Evolutionary conservation across 2,329 filamentous ascomycete genomes (phyloP), one percentile per base, ranked within the genome.

Genomic region (Cladorrhinum sp.): DNA sequence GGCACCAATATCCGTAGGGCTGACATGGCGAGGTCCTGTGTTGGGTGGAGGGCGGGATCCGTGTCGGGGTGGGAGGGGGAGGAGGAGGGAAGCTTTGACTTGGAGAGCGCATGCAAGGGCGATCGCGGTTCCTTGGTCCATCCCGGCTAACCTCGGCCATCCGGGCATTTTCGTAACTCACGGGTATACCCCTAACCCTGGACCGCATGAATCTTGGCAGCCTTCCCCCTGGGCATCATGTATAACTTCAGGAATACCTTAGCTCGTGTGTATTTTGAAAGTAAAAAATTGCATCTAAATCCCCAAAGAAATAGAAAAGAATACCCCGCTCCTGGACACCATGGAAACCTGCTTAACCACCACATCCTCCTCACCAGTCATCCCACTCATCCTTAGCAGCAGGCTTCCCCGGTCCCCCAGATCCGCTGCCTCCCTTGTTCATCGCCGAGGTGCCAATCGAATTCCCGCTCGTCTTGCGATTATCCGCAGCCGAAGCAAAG

Each of bases 1-100:
- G 90, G 90, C 2, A 93, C 89, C 64, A 93, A 82, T 75, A 93
- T 92, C 74, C 89, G 82, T 69, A 92, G 77, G 59, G 83, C 80
- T 70, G 85, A 86, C 85, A 87, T 87, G 65, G 67, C 71, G 67
- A 67, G 57, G 68, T 67, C 64, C 66, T 69, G 69, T 67, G 66
- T 68, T 52, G 46, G 53, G 57, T 62, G 64, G 65, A 69, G 67
- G 65, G 18, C 42, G 62, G 57, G 62, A 60, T 57, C 57, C 12
- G 33, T 10, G 33, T 36, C 62, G 53, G 57, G 50, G 62, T 58
- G 56, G 57, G 53, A 55, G 50, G 62, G 59, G 56, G 57, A 55
- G 50, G 58, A 58, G 51, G 51, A 56, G 30, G 54, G 48, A 60
- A 52, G 49, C 53, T 54, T 59, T 62, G 24, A 49, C 52, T 57